Conservation (phyloP, 176 grass and related monocot genomes). For the Carex kokanica region DNA sequence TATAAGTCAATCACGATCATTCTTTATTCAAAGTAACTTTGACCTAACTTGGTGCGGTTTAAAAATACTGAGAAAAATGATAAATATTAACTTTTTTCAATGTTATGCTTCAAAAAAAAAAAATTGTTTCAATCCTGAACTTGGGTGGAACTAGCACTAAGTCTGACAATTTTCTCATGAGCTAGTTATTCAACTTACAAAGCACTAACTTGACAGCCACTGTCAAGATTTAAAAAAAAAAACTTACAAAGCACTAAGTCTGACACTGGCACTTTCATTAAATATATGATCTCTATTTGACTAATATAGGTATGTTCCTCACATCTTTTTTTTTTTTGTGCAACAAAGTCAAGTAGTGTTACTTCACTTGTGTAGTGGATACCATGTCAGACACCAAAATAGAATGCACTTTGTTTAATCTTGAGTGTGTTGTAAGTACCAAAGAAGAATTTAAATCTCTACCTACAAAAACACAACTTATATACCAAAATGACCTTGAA, state of each 20-base stretch:
- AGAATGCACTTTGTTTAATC: not conserved
- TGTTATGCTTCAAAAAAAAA: too few relatives aligned
- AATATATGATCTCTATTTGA: too few relatives aligned
- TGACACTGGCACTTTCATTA: constrained; percentile 6
- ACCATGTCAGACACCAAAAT: not conserved
- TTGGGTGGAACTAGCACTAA: not conserved
- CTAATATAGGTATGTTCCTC: not conserved
- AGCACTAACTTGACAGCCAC: not conserved
- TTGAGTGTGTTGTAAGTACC: not conserved
- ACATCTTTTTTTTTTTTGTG: not conserved
- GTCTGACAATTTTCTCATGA: not conserved
- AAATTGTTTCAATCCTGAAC: not conserved
- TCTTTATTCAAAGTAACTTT: not conserved
- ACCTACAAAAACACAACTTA: not conserved
- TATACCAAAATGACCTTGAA: not conserved
- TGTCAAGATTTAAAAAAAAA: too few relatives aligned
- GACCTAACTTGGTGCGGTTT: not conserved
- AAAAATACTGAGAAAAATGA: too few relatives aligned
- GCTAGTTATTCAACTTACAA: not conserved
- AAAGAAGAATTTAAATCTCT: not conserved
- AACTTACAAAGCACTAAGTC: not conserved
- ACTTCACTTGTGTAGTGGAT: not conserved
- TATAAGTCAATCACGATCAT: not conserved
- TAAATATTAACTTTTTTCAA: too few relatives aligned
- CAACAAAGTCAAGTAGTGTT: not conserved